Percentiles rank a stretch among this genome's conserved stretches.
Conservation (phyloP, 768 basidiomycete genomes). For the Clavaria fumosa region DNA sequence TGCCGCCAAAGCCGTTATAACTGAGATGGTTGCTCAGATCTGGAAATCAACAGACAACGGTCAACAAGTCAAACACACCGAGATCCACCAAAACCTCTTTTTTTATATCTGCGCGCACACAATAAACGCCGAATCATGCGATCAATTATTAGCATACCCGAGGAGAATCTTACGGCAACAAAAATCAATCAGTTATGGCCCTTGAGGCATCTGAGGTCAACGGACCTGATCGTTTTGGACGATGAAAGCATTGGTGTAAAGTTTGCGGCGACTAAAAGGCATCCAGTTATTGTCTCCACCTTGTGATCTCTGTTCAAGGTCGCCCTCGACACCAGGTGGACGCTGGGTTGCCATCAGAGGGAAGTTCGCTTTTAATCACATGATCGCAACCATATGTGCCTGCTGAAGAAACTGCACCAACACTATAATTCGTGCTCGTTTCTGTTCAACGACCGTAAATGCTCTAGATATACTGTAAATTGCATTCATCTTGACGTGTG, state of each 20-base stretch:
- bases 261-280: constrained; percentile 23
- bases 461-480: too few species aligned
- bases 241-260: constrained; percentile 63
- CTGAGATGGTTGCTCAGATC: constrained; percentile 21
- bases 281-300: constrained; percentile 38
- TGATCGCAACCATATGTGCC: too few species aligned
- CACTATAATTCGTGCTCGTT: too few species aligned
- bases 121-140: too few species aligned
- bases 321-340: constrained; percentile 31
- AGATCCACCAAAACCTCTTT: constrained; percentile 56
- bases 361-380: too few species aligned
- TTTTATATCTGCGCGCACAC: too few species aligned
- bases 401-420: too few species aligned
- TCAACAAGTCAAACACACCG: constrained; percentile 25
- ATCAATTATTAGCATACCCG: too few species aligned
- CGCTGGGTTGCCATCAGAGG: constrained; percentile 6
- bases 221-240: constrained; percentile 34
- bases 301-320: constrained; percentile 15
- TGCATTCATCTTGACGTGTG: too few species aligned
- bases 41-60: constrained; percentile 1
- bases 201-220: neutral
- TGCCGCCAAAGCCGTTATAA: constrained; percentile 79
- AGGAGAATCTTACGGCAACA: constrained; percentile 37
- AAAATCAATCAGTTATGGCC: neutral
- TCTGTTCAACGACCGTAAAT: too few species aligned